Conservation (phyloP, 179 eudicot species). For the Corrigiola litoralis region DNA sequence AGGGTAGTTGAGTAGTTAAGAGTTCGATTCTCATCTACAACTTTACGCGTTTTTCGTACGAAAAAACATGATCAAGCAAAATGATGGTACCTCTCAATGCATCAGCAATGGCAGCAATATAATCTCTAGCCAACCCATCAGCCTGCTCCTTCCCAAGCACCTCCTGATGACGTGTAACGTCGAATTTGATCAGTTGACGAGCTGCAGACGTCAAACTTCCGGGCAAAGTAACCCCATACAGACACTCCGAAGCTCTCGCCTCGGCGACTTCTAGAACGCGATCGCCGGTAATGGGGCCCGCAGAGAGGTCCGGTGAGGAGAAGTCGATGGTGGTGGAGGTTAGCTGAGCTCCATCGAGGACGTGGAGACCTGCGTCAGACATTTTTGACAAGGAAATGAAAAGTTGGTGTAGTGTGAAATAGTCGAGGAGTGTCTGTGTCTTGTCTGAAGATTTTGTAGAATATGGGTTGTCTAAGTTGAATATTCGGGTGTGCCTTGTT, state of each 20-base stretch:
- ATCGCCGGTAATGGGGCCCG: constrained; percentile 21
- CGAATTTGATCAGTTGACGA: constrained; percentile 31
- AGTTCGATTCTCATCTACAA: too few relatives aligned
- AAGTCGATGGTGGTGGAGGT: constrained; percentile 22
- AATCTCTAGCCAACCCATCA: constrained; percentile 26
- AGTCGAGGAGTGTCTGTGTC: too few relatives aligned
- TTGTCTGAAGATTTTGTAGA: too few relatives aligned
- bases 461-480: too few relatives aligned
- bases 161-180: constrained; percentile 18
- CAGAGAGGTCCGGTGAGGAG: constrained; percentile 22
- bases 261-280: constrained; percentile 38
- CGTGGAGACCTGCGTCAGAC: constrained; percentile 45
- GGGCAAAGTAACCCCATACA: constrained; percentile 42
- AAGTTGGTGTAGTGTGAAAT: background rate
- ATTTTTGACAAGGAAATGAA: constrained; percentile 18
- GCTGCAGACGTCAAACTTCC: constrained; percentile 37
- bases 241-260: constrained; percentile 34
- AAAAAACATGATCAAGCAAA: background rate
- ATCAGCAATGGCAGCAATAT: constrained; percentile 52
- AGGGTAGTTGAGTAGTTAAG: background rate
- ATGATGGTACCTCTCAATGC: constrained; percentile 37
- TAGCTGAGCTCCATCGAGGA: constrained; percentile 45
- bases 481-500: too few relatives aligned
- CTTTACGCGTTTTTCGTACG: too few relatives aligned
- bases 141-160: constrained; percentile 28